phyloP scores from a whole-genome alignment of 2,329 filamentous ascomycete species.

The Ascochyta clinopodiicola region DNA sequence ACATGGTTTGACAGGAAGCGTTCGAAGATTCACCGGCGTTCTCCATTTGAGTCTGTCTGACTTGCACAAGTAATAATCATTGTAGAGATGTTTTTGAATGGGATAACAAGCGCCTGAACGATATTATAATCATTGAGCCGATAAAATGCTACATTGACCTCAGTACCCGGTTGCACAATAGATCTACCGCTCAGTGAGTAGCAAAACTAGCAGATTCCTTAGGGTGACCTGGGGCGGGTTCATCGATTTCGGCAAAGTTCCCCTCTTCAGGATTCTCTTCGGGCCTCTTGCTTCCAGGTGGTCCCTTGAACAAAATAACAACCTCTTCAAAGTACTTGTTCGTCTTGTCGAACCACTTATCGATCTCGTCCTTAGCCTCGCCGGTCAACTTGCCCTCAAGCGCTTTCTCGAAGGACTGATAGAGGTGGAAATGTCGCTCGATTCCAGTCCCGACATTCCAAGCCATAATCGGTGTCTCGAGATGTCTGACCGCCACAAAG shows the following conservation, averaged over 20 bases:
- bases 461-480: conserved; percentile 11
- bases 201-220: too few species aligned
- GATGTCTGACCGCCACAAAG: conserved; percentile 7
- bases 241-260: conserved; percentile 1
- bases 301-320: conserved; percentile 10
- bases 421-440: conserved; percentile 9
- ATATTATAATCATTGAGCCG: too few species aligned
- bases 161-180: too few species aligned
- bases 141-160: too few species aligned
- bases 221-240: background rate
- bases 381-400: conserved; percentile 6
- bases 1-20: background rate
- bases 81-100: too few species aligned
- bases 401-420: conserved; percentile 4
- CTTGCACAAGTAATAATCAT: too few species aligned
- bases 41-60: too few species aligned
- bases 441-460: conserved; percentile 16
- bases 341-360: conserved; percentile 1
- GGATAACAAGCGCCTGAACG: too few species aligned
- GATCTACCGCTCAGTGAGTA: too few species aligned
- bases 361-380: background rate
- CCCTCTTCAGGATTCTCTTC: background rate
- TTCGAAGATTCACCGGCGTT: too few species aligned
- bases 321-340: conserved; percentile 12
- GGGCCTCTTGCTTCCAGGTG: conserved; percentile 1